Base-by-base conservation (phyloP, 1,284 basidiomycete species). In the Schizopora paradoxa region DNA sequence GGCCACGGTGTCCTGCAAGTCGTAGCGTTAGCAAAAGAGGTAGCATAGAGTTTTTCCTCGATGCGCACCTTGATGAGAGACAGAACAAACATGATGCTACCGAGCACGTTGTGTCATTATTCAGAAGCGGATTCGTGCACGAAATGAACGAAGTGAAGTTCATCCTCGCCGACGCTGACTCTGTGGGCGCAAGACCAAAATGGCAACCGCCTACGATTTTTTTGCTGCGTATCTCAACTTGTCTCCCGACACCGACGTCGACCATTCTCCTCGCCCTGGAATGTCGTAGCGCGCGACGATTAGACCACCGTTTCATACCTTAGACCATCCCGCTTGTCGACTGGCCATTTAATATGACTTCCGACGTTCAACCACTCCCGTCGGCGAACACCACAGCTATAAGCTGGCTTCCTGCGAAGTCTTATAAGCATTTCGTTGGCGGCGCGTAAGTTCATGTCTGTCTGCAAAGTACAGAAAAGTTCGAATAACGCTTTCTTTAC, bases 371-470 rank as follows among this genome's bases (percentile, higher is more conserved):
- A 14, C 10, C 16, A 10, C 11, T 28, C 13, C 27, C 36, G n/a
- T 16, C 41, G n/a, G 11, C 32, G 26, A 33, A 21, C 29, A 25
- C 32, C 16, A 8, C 16, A 13, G 31, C 28, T 11, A 40, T 26
- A 6, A 60, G 59, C 31, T 58, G 69, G 57, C 64, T 82, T 28
- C 83, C 86, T n/a, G 77, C 79, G 44, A 89, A 86, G 62, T 83
- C 86, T 70, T 89, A 83, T 83, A 79, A 79, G 51, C 89, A 93
- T 59, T 85, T 91, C 51, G 71, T 87, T 11, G 90, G 86, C 33
- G 91, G 91, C 66, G 89, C 88, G 91, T 91, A 56, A 64, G 85
- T 70, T n/a, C 8, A 14, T 26, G 21, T 33, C 11, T 16, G 23
- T 34, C 13, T 18, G 33, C 19, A 25, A 13, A 37, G 5, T 18